A percentile compares a stretch with the other conserved stretches of the same genome.
Conservation (phyloP, 73 alveolate species). For the Paramecium biaurelia region DNA sequence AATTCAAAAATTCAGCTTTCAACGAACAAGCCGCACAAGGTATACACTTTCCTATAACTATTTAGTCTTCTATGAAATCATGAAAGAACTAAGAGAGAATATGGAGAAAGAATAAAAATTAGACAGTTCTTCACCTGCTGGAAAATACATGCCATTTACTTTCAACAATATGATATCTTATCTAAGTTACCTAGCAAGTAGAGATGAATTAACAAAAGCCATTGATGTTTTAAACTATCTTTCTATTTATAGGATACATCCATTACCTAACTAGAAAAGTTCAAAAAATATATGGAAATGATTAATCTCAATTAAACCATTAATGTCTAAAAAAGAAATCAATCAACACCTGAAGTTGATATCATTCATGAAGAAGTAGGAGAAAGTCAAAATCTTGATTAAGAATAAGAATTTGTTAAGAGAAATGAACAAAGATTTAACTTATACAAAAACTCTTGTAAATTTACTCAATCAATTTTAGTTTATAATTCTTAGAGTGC, state of each 20-base stretch:
- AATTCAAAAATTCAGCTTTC: conserved; percentile 46
- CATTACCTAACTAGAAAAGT: background rate
- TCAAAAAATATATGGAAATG: conserved; percentile 10
- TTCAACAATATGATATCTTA: conserved; percentile 33
- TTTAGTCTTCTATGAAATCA: conserved; percentile 11
- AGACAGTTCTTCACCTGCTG: conserved; percentile 41
- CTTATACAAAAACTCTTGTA: background rate
- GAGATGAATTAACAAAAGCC: background rate
- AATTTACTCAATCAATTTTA: background rate
- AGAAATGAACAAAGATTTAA: background rate
- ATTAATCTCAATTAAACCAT: background rate
- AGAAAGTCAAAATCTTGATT: background rate
- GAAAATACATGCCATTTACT: conserved; percentile 38
- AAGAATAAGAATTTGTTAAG: conserved; percentile 16
- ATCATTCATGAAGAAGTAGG: conserved; percentile 6
- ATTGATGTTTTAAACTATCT: background rate
- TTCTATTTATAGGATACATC: background rate
- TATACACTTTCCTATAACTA: background rate
- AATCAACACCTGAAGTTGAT: conserved; percentile 29
- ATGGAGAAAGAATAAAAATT: conserved; percentile 6
- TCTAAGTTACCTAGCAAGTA: background rate
- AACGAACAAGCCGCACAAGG: conserved; percentile 50
- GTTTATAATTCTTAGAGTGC: conserved; percentile 8
- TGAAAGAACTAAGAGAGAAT: conserved; percentile 28
- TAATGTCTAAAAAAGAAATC: background rate